Evolutionary conservation across 2,329 filamentous ascomycete genomes (phyloP).

Genomic region (Talaromyces sp.): DNA sequence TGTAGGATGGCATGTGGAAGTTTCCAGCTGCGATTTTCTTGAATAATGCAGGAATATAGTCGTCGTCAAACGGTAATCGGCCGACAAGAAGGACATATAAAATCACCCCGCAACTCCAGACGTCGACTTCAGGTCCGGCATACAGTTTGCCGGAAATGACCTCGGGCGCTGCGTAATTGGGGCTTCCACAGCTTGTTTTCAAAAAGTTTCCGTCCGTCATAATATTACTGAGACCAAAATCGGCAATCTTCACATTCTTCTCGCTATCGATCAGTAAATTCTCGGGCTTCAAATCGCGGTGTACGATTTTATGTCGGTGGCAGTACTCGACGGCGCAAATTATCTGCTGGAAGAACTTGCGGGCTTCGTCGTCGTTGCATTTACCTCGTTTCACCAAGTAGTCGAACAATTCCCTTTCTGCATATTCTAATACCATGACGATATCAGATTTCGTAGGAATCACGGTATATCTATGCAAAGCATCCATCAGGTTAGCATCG

Average conservation of each 20-base stretch:
- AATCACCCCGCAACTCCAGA: conserved; percentile 66
- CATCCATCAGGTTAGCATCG: not conserved
- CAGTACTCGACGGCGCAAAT: conserved; percentile 98
- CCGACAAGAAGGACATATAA: conserved; percentile 62
- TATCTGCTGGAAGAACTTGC: conserved; percentile 98
- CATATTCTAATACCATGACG: conserved; percentile 98
- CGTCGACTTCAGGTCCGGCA: conserved; percentile 93
- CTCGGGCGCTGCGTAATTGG: conserved; percentile 96
- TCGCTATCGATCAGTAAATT: conserved; percentile 92
- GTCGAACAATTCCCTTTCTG: conserved; percentile 93
- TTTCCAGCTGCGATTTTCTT: conserved; percentile 95
- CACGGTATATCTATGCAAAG: conserved; percentile 73
- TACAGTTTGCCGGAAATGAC: conserved; percentile 98
- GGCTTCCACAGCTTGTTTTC: conserved; percentile 96
- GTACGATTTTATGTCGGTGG: conserved; percentile 97
- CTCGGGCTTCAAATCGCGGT: conserved; percentile 95
- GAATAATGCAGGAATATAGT: conserved; percentile 95
- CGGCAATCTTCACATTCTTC: conserved; percentile 97
- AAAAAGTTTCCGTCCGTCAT: conserved; percentile 99
- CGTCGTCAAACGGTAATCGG: conserved; percentile 87
- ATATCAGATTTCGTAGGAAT: conserved; percentile 94
- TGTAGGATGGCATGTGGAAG: conserved; percentile 87
- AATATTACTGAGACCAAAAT: conserved; percentile 98
- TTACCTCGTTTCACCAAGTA: conserved; percentile 94
- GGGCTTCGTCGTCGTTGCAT: conserved; percentile 86